A percentile compares a stretch with the other conserved stretches of the same genome.
phyloP scores from a whole-genome alignment of 2,329 filamentous ascomycete species.

The Biscogniauxia marginata region DNA sequence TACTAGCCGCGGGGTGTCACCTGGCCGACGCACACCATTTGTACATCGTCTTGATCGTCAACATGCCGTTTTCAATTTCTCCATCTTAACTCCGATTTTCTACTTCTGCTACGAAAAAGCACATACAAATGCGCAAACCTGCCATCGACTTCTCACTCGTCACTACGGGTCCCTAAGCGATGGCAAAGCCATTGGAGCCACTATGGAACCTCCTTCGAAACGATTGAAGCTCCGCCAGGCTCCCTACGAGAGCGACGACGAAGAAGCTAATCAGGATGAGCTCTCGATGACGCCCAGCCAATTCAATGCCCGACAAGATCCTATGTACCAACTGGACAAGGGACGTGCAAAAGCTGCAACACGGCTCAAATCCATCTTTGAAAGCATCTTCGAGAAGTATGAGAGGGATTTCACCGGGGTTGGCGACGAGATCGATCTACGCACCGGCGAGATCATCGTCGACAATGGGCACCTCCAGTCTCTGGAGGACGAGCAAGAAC shows the following conservation, averaged over 20 bases:
- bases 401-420: constrained; percentile 76
- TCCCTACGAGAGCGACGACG: constrained; percentile 38
- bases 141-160: neutral
- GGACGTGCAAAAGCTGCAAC: constrained; percentile 66
- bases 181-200: neutral
- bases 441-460: constrained; percentile 78
- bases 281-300: constrained; percentile 47
- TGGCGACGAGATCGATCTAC: constrained; percentile 86
- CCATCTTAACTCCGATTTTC: constrained; percentile 1
- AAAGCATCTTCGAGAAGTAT: constrained; percentile 88
- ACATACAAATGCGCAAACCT: neutral
- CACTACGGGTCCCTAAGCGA: neutral
- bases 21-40: neutral
- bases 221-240: constrained; percentile 53
- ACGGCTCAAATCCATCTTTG: constrained; percentile 79
- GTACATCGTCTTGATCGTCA: neutral
- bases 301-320: constrained; percentile 47
- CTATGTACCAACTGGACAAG: constrained; percentile 56
- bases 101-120: neutral
- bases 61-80: neutral
- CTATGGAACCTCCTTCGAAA: constrained; percentile 61
- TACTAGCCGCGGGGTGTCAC: neutral
- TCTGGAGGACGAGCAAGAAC: constrained; percentile 41
- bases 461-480: constrained; percentile 80
- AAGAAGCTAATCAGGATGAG: constrained; percentile 45